Evolutionary conservation across 1,284 basidiomycete species (phyloP).

Genomic region (Microbotryum intermedium): DNA sequence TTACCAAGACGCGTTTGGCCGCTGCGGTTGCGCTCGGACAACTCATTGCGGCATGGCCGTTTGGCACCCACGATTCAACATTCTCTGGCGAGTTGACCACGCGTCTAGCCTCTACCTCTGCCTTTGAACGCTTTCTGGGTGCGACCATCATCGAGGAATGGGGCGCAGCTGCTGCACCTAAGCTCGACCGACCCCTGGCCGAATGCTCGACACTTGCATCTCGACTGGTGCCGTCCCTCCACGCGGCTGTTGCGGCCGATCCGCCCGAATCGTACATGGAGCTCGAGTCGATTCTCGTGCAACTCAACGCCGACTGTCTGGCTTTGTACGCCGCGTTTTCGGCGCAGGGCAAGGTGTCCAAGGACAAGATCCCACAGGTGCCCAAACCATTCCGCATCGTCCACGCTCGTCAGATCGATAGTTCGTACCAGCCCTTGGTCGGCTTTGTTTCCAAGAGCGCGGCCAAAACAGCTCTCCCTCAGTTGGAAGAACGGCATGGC

Average conservation of each 20-base stretch:
- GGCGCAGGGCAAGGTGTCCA: conserved; percentile 74
- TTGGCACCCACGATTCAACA: conserved; percentile 26
- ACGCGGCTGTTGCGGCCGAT: conserved; percentile 53
- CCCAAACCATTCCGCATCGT: conserved; percentile 73
- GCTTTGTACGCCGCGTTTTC: conserved; percentile 71
- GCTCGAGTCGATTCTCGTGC: conserved; percentile 71
- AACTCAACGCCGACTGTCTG: conserved; percentile 72
- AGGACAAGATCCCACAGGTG: conserved; percentile 70
- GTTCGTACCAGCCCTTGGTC: conserved; percentile 59
- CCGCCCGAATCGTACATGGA: conserved; percentile 68
- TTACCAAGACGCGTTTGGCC: conserved; percentile 73
- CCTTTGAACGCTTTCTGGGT: conserved; percentile 79
- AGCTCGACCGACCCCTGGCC: conserved; percentile 3
- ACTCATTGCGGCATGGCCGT: conserved; percentile 14
- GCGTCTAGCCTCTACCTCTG: conserved; percentile 77
- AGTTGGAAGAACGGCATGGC: conserved; percentile 67
- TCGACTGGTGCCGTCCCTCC: conserved; percentile 49
- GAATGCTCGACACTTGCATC: conserved; percentile 35
- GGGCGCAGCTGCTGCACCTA: conserved; percentile 47
- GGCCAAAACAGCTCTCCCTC: conserved; percentile 56
- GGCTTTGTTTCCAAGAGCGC: conserved; percentile 50
- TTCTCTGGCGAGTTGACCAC: conserved; percentile 57
- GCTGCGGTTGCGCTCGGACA: conserved; percentile 69
- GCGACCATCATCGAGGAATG: conserved; percentile 87
- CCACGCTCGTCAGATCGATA: conserved; percentile 64